A percentile compares a stretch with the other conserved stretches of the same genome.
These are phyloP conservation scores for Claviceps lovelessii DNA, from an alignment of 2,329 filamentous ascomycete species.

Conservation along the genomic window DNA sequence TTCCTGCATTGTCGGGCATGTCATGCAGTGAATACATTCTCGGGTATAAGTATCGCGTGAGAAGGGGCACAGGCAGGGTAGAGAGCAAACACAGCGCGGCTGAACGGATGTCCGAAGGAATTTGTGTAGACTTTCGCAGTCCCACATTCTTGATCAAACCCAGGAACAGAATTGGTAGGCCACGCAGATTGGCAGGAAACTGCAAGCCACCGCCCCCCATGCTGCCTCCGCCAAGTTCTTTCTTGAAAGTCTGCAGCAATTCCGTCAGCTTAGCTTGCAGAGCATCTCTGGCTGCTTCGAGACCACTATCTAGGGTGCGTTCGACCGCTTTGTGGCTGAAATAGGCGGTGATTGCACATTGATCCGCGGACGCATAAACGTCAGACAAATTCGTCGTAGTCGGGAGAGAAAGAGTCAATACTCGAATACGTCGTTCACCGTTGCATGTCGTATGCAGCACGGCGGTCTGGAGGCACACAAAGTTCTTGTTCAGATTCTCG, in stretches of 20 bases:
- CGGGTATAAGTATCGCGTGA: constrained; percentile 88
- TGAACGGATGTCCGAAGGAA: constrained; percentile 83
- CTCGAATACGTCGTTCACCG: constrained; percentile 85
- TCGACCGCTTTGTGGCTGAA: constrained; percentile 98
- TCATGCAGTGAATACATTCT: constrained; percentile 79
- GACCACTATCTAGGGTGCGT: constrained; percentile 65
- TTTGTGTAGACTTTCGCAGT: constrained; percentile 81
- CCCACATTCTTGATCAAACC: constrained; percentile 94
- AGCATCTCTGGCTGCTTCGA: constrained; percentile 83
- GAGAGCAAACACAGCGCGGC: constrained; percentile 89
- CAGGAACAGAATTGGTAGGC: constrained; percentile 78
- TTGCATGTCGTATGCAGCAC: constrained; percentile 97
- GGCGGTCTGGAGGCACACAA: constrained; percentile 84
- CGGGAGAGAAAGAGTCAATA: constrained; percentile 82
- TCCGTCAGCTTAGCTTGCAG: constrained; percentile 86
- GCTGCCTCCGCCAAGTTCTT: constrained; percentile 89
- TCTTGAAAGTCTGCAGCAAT: constrained; percentile 87
- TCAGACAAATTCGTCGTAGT: constrained; percentile 85
- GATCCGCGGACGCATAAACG: constrained; percentile 87
- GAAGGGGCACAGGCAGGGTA: constrained; percentile 73
- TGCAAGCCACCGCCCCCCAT: constrained; percentile 90
- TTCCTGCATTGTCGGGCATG: constrained; percentile 87
- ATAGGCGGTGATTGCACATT: constrained; percentile 82
- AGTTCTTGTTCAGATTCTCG: constrained; percentile 79
- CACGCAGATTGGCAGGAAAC: constrained; percentile 83